Evolutionary conservation across 108 stramenopile genomes (phyloP).

Genomic region (Pseudonitzschia pungens): DNA sequence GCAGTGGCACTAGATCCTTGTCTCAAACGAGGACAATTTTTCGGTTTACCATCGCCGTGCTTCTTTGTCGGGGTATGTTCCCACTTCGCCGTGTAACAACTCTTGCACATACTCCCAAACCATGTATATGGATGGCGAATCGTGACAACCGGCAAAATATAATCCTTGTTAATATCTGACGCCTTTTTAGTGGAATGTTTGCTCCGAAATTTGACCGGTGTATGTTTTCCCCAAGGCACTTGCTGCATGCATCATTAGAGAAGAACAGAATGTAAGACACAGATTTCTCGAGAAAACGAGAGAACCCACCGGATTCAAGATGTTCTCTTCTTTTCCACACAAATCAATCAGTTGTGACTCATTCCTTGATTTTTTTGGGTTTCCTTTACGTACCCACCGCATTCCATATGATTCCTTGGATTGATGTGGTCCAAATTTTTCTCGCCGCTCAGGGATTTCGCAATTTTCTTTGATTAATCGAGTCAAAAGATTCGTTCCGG

Average conservation of each 20-base stretch:
- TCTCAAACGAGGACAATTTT: constrained; percentile 71
- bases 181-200: constrained; percentile 50
- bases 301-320: too few species aligned
- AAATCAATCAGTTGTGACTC: background rate
- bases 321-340: background rate
- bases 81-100: constrained; percentile 71
- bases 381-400: constrained; percentile 53
- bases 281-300: background rate
- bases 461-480: constrained; percentile 71
- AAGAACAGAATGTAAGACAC: background rate
- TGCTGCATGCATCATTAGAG: background rate
- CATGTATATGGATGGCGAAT: constrained; percentile 72
- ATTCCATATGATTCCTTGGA: constrained; percentile 69
- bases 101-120: constrained; percentile 78
- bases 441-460: constrained; percentile 67
- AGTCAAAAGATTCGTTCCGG: constrained; percentile 77
- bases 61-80: constrained; percentile 18
- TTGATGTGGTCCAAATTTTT: constrained; percentile 45
- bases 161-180: constrained; percentile 47
- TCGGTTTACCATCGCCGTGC: background rate
- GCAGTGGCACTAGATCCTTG: constrained; percentile 1
- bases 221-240: constrained; percentile 65
- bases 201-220: constrained; percentile 55
- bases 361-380: background rate
- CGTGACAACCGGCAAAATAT: constrained; percentile 69